Conservation (phyloP, 192 early-diverging fungal genomes). For the Rhizophagus sp. region DNA sequence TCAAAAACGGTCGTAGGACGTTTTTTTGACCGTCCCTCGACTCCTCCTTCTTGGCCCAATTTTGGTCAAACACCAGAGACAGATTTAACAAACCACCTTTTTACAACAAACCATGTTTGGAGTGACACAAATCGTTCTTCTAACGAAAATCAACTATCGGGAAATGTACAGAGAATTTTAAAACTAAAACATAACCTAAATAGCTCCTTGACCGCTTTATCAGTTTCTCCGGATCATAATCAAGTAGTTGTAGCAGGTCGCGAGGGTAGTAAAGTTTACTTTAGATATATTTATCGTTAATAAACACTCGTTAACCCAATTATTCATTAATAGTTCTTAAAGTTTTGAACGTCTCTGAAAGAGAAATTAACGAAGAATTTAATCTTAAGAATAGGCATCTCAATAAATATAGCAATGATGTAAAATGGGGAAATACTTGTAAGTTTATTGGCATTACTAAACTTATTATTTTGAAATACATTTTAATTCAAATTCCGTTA, state of each 20-base stretch:
- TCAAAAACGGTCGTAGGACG: too few species aligned
- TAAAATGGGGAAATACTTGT: constrained; percentile 76
- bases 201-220: constrained; percentile 45
- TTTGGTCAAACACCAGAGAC: too few species aligned
- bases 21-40: too few species aligned
- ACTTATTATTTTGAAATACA: neutral
- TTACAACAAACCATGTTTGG: too few species aligned
- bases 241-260: constrained; percentile 67
- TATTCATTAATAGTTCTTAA: constrained; percentile 58
- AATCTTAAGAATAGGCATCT: constrained; percentile 65
- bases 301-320: neutral
- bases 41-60: too few species aligned
- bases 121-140: too few species aligned
- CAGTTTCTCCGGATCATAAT: constrained; percentile 61
- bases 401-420: constrained; percentile 66
- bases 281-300: neutral
- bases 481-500: neutral
- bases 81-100: too few species aligned
- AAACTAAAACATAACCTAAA: constrained; percentile 7
- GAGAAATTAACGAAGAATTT: constrained; percentile 57
- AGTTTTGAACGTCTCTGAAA: constrained; percentile 57
- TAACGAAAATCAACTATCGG: too few species aligned
- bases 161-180: too few species aligned
- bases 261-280: constrained; percentile 52
- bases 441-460: constrained; percentile 30